Percentiles rank a stretch among this genome's conserved stretches.
Evolutionary conservation across 805 yeast species (phyloP).

Genomic region (Suhomyces pyralidae): DNA sequence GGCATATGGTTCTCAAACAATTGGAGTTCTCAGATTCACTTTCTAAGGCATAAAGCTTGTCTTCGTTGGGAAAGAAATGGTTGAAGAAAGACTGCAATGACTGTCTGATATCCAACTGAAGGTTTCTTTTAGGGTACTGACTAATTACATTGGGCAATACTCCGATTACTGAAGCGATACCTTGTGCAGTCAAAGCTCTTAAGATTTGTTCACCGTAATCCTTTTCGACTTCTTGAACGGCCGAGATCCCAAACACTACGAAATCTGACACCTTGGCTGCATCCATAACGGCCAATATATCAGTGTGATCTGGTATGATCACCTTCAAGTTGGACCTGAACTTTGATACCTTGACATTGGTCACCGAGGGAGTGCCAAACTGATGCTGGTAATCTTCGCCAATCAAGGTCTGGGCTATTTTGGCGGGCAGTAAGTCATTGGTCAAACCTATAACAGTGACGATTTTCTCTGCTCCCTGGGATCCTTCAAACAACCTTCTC

Average conservation of each 20-base stretch:
- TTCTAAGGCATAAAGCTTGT: slow-evolving; percentile 72
- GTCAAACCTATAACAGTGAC: slow-evolving; percentile 80
- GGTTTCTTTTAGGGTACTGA: slow-evolving; percentile 68
- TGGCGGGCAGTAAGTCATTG: slow-evolving; percentile 57
- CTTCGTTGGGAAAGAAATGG: slow-evolving; percentile 61
- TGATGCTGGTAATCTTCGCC: slow-evolving; percentile 30
- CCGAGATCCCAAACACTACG: slow-evolving; percentile 86
- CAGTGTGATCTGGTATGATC: slow-evolving; percentile 64
- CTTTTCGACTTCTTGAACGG: slow-evolving; percentile 74
- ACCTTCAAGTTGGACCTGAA: slow-evolving; percentile 76
- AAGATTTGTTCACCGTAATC: slow-evolving; percentile 84
- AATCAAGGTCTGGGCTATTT: slow-evolving; percentile 53
- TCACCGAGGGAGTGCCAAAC: slow-evolving; percentile 47
- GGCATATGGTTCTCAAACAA: slow-evolving; percentile 74
- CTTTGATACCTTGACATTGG: slow-evolving; percentile 51
- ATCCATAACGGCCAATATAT: slow-evolving; percentile 71
- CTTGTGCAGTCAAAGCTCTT: slow-evolving; percentile 87
- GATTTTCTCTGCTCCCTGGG: slow-evolving; percentile 77
- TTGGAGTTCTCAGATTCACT: slow-evolving; percentile 64
- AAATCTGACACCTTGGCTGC: slow-evolving; percentile 88
- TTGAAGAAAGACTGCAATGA: slow-evolving; percentile 40
- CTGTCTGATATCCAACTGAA: slow-evolving; percentile 60
- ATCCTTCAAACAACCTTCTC: slow-evolving; percentile 75
- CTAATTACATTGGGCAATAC: slow-evolving; percentile 71
- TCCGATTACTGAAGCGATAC: slow-evolving; percentile 79